A percentile compares a stretch with the other conserved stretches of the same genome.
These are phyloP conservation scores for Halophytophthora batemanensis DNA, from an alignment of 352 stramenopile species.

Conservation along the genomic window DNA sequence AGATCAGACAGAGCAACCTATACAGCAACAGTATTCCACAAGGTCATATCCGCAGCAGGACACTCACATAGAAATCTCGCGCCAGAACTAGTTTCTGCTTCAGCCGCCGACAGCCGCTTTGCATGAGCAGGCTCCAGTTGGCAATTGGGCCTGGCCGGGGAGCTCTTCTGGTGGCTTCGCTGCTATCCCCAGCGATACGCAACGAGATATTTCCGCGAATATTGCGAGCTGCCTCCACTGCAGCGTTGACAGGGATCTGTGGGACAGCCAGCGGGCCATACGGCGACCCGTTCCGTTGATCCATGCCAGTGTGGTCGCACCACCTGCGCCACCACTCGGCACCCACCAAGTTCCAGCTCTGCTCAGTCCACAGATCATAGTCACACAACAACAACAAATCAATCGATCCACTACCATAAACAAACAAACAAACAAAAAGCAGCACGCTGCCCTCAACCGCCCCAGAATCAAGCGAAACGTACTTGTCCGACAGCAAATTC, in stretches of 20 bases:
- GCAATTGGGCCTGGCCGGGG: conserved; percentile 66
- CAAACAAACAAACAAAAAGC: background rate
- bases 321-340: conserved; percentile 78
- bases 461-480: conserved; percentile 10
- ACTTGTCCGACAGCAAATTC: conserved; percentile 53
- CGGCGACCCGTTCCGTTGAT: conserved; percentile 58
- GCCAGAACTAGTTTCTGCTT: conserved; percentile 72
- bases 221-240: conserved; percentile 26
- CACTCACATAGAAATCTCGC: conserved; percentile 77
- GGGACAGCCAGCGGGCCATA: conserved; percentile 57
- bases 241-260: conserved; percentile 37
- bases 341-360: conserved; percentile 77
- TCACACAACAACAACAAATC: conserved; percentile 11
- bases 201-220: conserved; percentile 28
- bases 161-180: conserved; percentile 12
- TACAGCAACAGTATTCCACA: background rate
- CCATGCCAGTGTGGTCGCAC: conserved; percentile 71
- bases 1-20: background rate
- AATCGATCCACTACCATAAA: conserved; percentile 28
- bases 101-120: conserved; percentile 67
- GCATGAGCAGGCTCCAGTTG: conserved; percentile 77
- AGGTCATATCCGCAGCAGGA: background rate
- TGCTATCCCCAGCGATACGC: conserved; percentile 18
- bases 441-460: too few species aligned
- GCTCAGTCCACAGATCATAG: conserved; percentile 9